Base-by-base conservation (phyloP, 169 alveolate genomes). In the Prorocentrum cordatum region DNA sequence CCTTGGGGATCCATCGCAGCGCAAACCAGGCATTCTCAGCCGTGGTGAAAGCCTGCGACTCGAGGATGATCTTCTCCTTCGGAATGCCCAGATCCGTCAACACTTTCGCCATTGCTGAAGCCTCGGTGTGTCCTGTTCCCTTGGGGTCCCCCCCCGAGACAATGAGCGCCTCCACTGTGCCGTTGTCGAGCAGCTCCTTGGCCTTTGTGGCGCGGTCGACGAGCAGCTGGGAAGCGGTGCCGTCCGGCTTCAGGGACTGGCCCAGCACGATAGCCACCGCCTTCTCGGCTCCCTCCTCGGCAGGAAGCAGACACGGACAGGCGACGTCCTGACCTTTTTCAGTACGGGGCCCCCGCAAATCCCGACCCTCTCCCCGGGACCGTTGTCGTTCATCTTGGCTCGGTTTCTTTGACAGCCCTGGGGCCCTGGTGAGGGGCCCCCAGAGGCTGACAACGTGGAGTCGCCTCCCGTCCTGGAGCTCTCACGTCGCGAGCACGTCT, bases 31-130 rank as follows among this genome's bases (percentile, higher is more conserved):
- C 83, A 22, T 71, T 71, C 61, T 71, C 83, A 16, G 83, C 83
- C 42, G 83, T 71, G 7, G 83, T 71, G 22, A 66, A 45, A n/a
- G 83, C 83, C 45, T 71, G 83, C 47, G 83, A 71, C 66, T 71
- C 83, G 2, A 3, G 64, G 6, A 71, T 14, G 6, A 71, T 27
- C 10, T 29, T 47, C 18, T 71, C 83, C 35, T 18, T 27, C 1
- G 83, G 83, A 12, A 71, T 54, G 26, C 83, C 83, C 0, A 20
- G 36, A 18, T 26, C 39, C n/a, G 10, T 47, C 83, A 71, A 35
- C 10, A 45, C 59, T 18, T 14, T 10, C 26, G 83, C 83, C 36
- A 20, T 42, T 20, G 27, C 2, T 5, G 83, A 71, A 26, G 83
- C 83, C 45, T 59, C 83, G 31, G 83, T 71, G 16, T 42, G 66